These are phyloP conservation scores for Tuber melanosporum DNA, from an alignment of 495 filamentous ascomycete species.

Conservation along the genomic window DNA sequence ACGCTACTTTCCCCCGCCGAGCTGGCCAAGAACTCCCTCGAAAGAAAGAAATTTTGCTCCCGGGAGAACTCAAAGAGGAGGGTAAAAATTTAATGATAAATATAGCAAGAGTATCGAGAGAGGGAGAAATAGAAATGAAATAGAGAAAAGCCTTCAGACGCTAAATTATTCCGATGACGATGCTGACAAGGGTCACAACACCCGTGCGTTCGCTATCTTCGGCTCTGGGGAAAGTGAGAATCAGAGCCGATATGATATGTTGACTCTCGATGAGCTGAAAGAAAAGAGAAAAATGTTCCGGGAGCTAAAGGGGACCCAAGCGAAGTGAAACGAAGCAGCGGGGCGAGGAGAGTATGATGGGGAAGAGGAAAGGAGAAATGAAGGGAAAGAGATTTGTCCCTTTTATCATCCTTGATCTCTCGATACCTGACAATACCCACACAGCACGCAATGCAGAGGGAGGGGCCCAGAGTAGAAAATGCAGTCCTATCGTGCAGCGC, in stretches of 20 bases:
- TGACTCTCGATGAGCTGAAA: neutral
- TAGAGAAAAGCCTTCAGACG: neutral
- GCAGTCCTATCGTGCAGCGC: neutral
- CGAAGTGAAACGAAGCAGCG: neutral
- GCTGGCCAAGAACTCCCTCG: neutral
- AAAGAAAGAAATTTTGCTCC: neutral
- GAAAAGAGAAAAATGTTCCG: neutral
- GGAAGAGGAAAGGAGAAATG: neutral
- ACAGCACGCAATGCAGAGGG: neutral
- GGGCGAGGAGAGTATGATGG: neutral
- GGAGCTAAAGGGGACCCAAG: neutral
- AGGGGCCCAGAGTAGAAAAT: neutral
- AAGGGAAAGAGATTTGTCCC: neutral
- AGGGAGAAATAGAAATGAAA: neutral
- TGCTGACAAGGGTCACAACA: neutral
- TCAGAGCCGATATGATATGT: neutral
- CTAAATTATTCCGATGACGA: neutral
- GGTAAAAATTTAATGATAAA: neutral
- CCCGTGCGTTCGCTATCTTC: neutral
- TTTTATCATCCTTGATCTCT: neutral
- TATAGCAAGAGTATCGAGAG: neutral
- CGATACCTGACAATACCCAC: conserved; percentile 1
- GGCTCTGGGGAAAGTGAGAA: neutral
- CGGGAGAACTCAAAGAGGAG: neutral
- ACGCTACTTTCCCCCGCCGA: neutral